Percentiles rank a stretch among this genome's conserved stretches.
phyloP scores from a whole-genome alignment of 1,284 basidiomycete species.

The Inonotus obliquus region DNA sequence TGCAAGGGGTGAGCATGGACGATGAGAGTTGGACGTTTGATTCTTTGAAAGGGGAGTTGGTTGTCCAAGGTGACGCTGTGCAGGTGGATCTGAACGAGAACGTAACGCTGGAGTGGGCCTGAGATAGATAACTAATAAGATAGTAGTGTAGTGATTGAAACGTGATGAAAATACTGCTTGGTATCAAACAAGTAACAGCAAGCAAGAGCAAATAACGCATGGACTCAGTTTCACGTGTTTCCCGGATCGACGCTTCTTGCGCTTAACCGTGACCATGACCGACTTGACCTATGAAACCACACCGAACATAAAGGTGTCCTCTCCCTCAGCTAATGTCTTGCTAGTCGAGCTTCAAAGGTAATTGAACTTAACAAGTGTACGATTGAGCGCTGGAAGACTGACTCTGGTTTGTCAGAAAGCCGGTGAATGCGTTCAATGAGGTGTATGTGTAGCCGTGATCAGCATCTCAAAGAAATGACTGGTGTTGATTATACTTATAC shows the following conservation, averaged over 20 bases:
- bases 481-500: not conserved
- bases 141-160: too few species aligned
- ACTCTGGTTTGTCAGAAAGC: slow-evolving; percentile 40
- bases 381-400: not conserved
- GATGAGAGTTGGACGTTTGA: not conserved
- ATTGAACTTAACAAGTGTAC: not conserved
- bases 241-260: not conserved
- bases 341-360: slow-evolving; percentile 53
- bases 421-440: slow-evolving; percentile 73
- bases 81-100: slow-evolving; percentile 32
- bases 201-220: not conserved
- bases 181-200: not conserved
- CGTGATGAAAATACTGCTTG: not conserved
- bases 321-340: slow-evolving; percentile 45
- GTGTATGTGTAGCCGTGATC: slow-evolving; percentile 35
- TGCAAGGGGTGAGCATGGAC: slow-evolving; percentile 27
- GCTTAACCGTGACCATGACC: not conserved
- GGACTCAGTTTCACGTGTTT: not conserved
- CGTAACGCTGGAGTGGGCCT: slow-evolving; percentile 24
- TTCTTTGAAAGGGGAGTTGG: not conserved
- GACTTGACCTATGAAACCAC: not conserved
- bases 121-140: not conserved
- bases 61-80: slow-evolving; percentile 14
- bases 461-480: slow-evolving; percentile 1
- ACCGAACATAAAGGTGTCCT: slow-evolving; percentile 1